Percentiles rank a stretch among this genome's conserved stretches.
Conservation (phyloP, 495 filamentous ascomycete genomes). For the Penicillium silybi region DNA sequence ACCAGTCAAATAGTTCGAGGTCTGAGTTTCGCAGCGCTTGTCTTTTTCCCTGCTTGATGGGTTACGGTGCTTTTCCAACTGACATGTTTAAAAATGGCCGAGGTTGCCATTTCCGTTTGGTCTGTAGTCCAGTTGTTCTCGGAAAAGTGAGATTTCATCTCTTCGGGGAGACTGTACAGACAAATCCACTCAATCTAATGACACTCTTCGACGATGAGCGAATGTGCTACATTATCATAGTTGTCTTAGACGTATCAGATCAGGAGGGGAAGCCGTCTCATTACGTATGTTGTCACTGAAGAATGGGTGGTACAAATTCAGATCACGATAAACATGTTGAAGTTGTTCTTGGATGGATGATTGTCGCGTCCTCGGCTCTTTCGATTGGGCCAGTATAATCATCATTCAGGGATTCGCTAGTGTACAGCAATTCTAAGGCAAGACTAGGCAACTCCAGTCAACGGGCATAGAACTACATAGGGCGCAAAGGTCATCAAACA, state of each 20-base stretch:
- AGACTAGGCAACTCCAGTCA: constrained; percentile 13
- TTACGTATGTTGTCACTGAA: not conserved
- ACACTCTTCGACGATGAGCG: not conserved
- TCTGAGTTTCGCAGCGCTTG: not conserved
- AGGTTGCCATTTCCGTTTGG: not conserved
- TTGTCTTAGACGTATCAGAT: not conserved
- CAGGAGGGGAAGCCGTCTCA: not conserved
- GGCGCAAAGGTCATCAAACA: constrained; percentile 13
- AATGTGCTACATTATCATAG: not conserved
- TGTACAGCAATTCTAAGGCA: constrained; percentile 38
- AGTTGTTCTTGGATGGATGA: not conserved
- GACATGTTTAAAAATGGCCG: not conserved
- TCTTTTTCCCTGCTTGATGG: no score
- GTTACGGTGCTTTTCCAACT: no score
- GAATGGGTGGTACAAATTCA: not conserved
- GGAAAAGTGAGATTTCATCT: not conserved
- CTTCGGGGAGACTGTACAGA: not conserved
- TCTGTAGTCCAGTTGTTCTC: constrained; percentile 2
- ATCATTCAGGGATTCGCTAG: constrained; percentile 20
- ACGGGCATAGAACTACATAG: constrained; percentile 20
- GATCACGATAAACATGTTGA: not conserved
- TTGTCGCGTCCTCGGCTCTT: not conserved
- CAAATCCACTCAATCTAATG: not conserved
- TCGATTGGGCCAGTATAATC: not conserved
- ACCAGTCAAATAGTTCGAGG: constrained; percentile 7